Conservation (phyloP, 495 filamentous ascomycete species). For the Hypomontagnella submonticulosa region DNA sequence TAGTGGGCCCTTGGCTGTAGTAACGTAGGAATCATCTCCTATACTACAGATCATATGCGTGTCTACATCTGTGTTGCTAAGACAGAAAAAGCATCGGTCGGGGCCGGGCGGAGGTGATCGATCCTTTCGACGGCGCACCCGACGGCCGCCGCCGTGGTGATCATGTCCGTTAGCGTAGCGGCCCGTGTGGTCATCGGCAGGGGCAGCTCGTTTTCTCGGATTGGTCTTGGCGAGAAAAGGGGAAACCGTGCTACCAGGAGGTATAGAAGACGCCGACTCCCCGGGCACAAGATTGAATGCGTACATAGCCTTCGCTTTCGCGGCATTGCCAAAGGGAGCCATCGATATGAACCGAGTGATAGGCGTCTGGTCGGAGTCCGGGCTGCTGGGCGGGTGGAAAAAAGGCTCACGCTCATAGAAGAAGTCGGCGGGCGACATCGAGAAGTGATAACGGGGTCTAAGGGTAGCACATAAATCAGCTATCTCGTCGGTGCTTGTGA, state of each 20-base stretch:
- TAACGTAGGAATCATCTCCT: conserved; percentile 84
- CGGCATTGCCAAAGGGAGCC: conserved; percentile 75
- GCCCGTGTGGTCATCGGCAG: conserved; percentile 59
- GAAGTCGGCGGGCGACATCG: conserved; percentile 66
- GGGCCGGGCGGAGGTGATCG: conserved; percentile 71
- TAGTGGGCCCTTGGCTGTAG: conserved; percentile 91
- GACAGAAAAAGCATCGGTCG: conserved; percentile 91
- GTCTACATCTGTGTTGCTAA: conserved; percentile 82
- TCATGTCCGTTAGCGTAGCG: conserved; percentile 63
- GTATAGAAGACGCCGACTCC: conserved; percentile 66
- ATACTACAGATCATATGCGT: conserved; percentile 91
- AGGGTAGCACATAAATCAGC: conserved; percentile 79
- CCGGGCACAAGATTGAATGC: conserved; percentile 82
- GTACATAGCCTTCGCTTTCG: conserved; percentile 87
- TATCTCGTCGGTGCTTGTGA: conserved; percentile 60
- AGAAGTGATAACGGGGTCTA: conserved; percentile 91
- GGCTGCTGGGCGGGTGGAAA: conserved; percentile 65
- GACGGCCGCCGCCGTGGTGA: conserved; percentile 66
- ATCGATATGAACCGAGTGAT: conserved; percentile 91
- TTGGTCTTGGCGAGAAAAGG: conserved; percentile 65
- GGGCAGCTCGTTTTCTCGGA: conserved; percentile 69
- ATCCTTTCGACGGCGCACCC: conserved; percentile 59
- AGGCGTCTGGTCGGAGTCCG: conserved; percentile 56
- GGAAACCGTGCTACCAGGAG: conserved; percentile 73
- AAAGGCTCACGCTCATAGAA: conserved; percentile 96